Evolutionary conservation across 345 rosid species (phyloP).

Genomic region (Viola odorata): DNA sequence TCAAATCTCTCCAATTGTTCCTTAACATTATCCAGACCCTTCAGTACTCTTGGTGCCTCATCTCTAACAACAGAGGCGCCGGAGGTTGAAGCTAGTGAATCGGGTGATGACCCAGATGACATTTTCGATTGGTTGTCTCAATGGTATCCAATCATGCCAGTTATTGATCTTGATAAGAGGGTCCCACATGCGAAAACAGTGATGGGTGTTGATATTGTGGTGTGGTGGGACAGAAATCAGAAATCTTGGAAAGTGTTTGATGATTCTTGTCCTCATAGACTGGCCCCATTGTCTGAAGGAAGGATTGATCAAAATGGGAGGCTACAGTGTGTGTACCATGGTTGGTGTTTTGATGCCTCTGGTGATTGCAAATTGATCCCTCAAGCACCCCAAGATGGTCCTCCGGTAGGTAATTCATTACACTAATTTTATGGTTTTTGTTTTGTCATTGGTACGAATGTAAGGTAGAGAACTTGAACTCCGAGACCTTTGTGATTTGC

Average conservation of each 20-base stretch:
- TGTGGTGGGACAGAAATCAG: constrained; percentile 84
- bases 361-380: constrained; percentile 12
- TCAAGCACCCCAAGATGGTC: constrained; percentile 77
- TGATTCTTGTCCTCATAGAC: constrained; percentile 34
- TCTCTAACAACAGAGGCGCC: constrained; percentile 21
- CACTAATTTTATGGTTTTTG: not conserved
- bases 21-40: too few species aligned
- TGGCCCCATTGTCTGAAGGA: constrained; percentile 57
- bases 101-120: constrained; percentile 9
- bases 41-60: not conserved
- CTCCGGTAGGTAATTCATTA: constrained; percentile 4
- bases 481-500: too few species aligned
- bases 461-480: not conserved
- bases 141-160: constrained; percentile 76
- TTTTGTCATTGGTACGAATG: not conserved
- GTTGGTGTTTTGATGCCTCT: constrained; percentile 79
- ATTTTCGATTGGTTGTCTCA: constrained; percentile 66
- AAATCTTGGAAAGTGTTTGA: constrained; percentile 31
- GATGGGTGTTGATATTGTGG: constrained; percentile 68
- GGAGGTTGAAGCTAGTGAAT: constrained; percentile 15
- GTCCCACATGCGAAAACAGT: constrained; percentile 64
- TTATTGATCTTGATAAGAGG: constrained; percentile 68
- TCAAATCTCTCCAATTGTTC: too few species aligned
- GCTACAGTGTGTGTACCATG: constrained; percentile 79
- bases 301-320: constrained; percentile 77